Evolutionary conservation across 495 filamentous ascomycete species (phyloP), one percentile per base, ranked within the genome.

Genomic region (Aspergillus bridgeri): DNA sequence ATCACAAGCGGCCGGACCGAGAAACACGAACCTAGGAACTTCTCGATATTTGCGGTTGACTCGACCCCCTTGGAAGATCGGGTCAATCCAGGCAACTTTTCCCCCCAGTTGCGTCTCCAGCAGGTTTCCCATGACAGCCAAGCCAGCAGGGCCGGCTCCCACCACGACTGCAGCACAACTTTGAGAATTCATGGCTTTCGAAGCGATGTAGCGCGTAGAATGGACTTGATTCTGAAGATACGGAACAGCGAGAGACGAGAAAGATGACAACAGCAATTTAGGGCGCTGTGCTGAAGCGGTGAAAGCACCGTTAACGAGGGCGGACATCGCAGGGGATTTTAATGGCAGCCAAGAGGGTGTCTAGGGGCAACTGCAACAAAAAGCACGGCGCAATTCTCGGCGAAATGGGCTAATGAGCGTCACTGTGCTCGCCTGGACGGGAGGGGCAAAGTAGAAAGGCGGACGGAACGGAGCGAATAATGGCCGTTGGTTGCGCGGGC

Each of bases 101-200:
- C 68, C 67, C 5, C 67, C 67, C 3, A 77, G 68, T 53, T 78
- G 71, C n/a, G 75, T 75, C 63, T 83, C 81, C 7, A 85, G 71
- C 6, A 85, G 67, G 58, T 82, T 83, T 9, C 81, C 81, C 49
- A 84, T 67, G 19, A 76, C 81, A n/a, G 81, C 80, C 46, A 83
- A 68, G 54, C 82, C 82, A 48, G 79, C 79, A 8, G 82, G 79
- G 33, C 82, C 82, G 46, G 78, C 79, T 53, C 82, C 82, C 38
- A 84, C 80, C 7, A 85, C 81, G 7, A 85, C 75, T 0, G 81
- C 80, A 20, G 74, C 72, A 60, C 72, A 79, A 65, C 64, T 75
- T 21, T 69, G 65, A 24, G 75, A 48, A 46, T 46, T 54, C 72
- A 77, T 77, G 59, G 42, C 60, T 20, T 48, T 22, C 20, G 48